Evolutionary conservation across 2,329 filamentous ascomycete genomes (phyloP).

Genomic region (Exophiala spinifera): DNA sequence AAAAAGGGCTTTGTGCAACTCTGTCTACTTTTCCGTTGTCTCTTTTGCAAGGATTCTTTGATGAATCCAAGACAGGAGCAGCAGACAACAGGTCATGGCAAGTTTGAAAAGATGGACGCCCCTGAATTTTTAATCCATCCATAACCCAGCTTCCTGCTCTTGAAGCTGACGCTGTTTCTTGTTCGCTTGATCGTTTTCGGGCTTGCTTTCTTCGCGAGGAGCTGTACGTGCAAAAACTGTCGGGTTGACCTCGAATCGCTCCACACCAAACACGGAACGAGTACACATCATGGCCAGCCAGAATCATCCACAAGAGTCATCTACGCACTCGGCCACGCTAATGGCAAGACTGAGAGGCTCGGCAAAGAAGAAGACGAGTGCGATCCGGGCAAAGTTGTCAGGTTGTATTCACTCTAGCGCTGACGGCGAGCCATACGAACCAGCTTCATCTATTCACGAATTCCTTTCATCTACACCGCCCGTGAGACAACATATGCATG

Average conservation of each 20-base stretch:
- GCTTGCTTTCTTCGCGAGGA: background rate
- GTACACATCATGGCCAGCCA: background rate
- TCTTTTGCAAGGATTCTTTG: background rate
- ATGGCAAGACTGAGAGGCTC: conserved; percentile 1
- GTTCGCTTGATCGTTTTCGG: no score
- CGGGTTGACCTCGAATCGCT: no score
- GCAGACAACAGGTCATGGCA: no score
- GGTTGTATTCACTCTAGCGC: background rate
- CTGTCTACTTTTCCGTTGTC: background rate
- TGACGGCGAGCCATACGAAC: background rate
- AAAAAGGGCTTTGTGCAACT: background rate
- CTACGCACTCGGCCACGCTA: background rate
- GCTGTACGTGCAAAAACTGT: background rate
- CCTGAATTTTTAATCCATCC: background rate
- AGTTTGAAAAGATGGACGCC: background rate
- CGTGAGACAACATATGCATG: background rate
- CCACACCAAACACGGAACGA: no score
- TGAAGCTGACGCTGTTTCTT: no score
- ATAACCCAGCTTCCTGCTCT: background rate
- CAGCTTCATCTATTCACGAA: conserved; percentile 1
- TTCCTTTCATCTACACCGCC: conserved; percentile 1
- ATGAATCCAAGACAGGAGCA: background rate
- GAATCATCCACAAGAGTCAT: background rate
- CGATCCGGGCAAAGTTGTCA: background rate
- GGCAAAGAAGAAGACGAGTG: conserved; percentile 5